A percentile compares a stretch with the other conserved stretches of the same genome.
These are phyloP conservation scores for Pythium dissimile DNA, from an alignment of 352 stramenopile genomes.

Conservation along the genomic window DNA sequence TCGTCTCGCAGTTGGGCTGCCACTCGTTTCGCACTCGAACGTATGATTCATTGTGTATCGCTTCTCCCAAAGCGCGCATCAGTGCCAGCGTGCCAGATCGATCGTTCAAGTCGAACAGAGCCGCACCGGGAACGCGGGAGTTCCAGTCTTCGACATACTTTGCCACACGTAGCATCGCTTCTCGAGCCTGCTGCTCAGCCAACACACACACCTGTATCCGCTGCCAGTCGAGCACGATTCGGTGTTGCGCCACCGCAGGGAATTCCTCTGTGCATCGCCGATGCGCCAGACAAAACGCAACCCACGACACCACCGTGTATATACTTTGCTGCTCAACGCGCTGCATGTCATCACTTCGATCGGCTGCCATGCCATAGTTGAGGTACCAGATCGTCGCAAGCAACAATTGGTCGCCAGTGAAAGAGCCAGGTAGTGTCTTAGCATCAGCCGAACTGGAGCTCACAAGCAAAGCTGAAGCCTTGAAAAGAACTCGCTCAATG, in stretches of 20 bases:
- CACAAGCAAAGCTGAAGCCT: background rate
- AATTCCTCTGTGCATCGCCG: background rate
- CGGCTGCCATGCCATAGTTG: too few relatives aligned
- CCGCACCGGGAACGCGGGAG: background rate
- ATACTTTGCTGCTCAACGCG: slow-evolving; percentile 1
- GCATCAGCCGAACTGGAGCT: background rate
- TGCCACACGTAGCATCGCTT: background rate
- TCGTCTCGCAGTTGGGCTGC: background rate
- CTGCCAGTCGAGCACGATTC: background rate
- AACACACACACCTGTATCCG: slow-evolving; percentile 4
- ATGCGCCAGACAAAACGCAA: background rate
- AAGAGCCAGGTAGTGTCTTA: background rate
- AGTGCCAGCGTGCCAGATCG: background rate
- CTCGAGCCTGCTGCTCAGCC: background rate
- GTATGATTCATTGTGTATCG: background rate
- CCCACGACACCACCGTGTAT: background rate
- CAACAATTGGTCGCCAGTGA: too few relatives aligned
- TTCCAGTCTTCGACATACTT: slow-evolving; percentile 11
- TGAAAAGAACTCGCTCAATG: background rate
- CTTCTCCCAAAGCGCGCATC: background rate
- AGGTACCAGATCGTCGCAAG: slow-evolving; percentile 1
- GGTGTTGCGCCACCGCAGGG: background rate
- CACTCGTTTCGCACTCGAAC: background rate
- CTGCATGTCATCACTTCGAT: background rate
- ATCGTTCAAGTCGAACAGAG: slow-evolving; percentile 1